Percentiles rank a stretch among this genome's conserved stretches.
phyloP scores from a whole-genome alignment of 1,284 basidiomycete species.

The Fomitopsis schrenkii region DNA sequence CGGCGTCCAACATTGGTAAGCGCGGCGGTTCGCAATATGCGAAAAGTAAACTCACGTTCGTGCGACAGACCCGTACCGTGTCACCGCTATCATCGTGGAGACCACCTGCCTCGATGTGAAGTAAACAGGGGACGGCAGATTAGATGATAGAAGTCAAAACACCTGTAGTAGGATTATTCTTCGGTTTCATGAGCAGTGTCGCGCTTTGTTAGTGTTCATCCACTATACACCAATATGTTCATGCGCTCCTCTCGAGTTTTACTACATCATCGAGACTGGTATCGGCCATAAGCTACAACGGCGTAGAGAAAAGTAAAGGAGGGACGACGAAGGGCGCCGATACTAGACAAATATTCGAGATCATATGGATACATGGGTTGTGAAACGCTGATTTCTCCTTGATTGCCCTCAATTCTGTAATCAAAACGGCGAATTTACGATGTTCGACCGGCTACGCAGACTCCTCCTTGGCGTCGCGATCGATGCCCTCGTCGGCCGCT shows the following conservation, averaged over 20 bases:
- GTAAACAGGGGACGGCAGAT: constrained; percentile 12
- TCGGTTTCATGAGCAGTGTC: background rate
- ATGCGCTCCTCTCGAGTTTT: background rate
- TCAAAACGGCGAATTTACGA: constrained; percentile 71
- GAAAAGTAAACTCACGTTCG: constrained; percentile 2
- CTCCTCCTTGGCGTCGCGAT: constrained; percentile 48
- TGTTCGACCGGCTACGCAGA: constrained; percentile 50
- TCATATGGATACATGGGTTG: constrained; percentile 10
- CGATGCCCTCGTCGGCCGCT: constrained; percentile 81
- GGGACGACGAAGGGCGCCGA: background rate
- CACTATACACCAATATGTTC: constrained; percentile 1
- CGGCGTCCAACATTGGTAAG: constrained; percentile 95
- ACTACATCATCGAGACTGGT: constrained; percentile 1
- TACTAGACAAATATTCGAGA: background rate
- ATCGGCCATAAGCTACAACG: constrained; percentile 7
- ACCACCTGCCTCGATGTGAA: constrained; percentile 62
- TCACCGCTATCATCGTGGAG: constrained; percentile 89
- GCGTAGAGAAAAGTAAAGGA: background rate
- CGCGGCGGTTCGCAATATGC: constrained; percentile 21
- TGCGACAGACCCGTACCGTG: constrained; percentile 78
- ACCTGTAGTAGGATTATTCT: constrained; percentile 5
- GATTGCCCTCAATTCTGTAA: background rate
- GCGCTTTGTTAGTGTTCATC: constrained; percentile 4
- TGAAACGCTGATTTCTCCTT: background rate
- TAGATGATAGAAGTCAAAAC: constrained; percentile 8